Evolutionary conservation across 2,329 filamentous ascomycete genomes (phyloP).

Genomic region (Trichophyton benhamiae): DNA sequence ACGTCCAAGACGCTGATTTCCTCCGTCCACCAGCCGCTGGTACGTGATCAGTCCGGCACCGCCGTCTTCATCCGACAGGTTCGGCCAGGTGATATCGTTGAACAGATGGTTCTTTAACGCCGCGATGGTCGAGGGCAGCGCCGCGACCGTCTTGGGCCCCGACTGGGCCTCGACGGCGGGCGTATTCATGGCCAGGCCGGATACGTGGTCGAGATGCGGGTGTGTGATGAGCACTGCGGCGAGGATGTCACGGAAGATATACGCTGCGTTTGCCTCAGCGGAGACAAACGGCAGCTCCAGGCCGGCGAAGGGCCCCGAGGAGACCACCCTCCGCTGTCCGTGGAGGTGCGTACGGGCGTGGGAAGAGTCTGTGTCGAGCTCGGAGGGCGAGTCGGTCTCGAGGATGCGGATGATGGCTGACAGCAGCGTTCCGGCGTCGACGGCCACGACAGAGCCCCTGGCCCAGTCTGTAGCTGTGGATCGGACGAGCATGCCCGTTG

Average conservation of each 20-base stretch:
- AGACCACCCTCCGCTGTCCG: conserved; percentile 20
- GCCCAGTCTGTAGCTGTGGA: conserved; percentile 68
- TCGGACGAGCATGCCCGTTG: conserved; percentile 78
- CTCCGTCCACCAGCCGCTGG: conserved; percentile 74
- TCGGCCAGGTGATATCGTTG: conserved; percentile 97
- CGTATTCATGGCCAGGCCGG: conserved; percentile 86
- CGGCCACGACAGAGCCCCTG: conserved; percentile 72
- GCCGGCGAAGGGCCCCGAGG: conserved; percentile 66
- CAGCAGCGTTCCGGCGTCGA: conserved; percentile 86
- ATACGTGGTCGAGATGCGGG: conserved; percentile 90
- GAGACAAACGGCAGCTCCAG: conserved; percentile 56
- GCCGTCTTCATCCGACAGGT: conserved; percentile 88
- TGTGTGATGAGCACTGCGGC: conserved; percentile 89
- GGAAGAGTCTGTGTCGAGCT: no score
- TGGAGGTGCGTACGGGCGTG: conserved; percentile 9
- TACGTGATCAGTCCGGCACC: conserved; percentile 88
- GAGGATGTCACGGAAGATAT: conserved; percentile 67
- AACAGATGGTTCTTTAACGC: conserved; percentile 92
- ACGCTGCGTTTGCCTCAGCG: conserved; percentile 63
- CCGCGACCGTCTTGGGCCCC: conserved; percentile 71
- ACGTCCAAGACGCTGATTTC: conserved; percentile 69
- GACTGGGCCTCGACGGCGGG: conserved; percentile 68
- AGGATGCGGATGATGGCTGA: conserved; percentile 73
- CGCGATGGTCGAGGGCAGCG: conserved; percentile 74
- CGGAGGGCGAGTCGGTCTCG: conserved; percentile 28